phyloP scores from a whole-genome alignment of 2,329 filamentous ascomycete species.

The Knufia petricola region DNA sequence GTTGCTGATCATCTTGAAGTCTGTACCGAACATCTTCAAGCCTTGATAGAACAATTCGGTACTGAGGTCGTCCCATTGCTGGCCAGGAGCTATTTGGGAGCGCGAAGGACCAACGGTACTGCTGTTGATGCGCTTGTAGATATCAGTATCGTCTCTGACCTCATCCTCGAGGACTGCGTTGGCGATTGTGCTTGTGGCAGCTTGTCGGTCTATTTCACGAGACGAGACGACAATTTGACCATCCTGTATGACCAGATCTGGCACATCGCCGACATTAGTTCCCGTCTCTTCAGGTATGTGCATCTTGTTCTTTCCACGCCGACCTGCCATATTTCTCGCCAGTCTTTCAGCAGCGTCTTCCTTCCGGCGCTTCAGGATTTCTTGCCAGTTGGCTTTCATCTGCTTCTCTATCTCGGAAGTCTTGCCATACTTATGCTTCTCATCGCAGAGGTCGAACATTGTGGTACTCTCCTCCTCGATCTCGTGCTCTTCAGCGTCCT shows the following conservation, averaged over 20 bases:
- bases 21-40: conserved; percentile 53
- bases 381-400: conserved; percentile 49
- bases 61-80: conserved; percentile 48
- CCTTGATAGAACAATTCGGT: conserved; percentile 56
- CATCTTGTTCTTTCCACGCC: conserved; percentile 26
- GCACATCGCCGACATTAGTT: conserved; percentile 26
- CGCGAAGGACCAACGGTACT: conserved; percentile 38
- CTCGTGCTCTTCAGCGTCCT: conserved; percentile 38
- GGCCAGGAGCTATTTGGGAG: conserved; percentile 34
- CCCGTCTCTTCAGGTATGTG: conserved; percentile 20
- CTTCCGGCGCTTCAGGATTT: conserved; percentile 37
- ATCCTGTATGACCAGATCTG: conserved; percentile 46
- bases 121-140: conserved; percentile 39
- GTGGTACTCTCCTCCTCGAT: conserved; percentile 46
- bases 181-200: conserved; percentile 36
- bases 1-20: conserved; percentile 52
- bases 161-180: conserved; percentile 38
- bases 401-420: conserved; percentile 48
- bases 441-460: conserved; percentile 50
- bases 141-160: conserved; percentile 34
- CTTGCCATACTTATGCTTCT: conserved; percentile 42
- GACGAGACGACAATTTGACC: conserved; percentile 48
- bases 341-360: conserved; percentile 15
- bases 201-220: conserved; percentile 47
- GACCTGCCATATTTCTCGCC: conserved; percentile 9